Evolutionary conservation across 2,329 filamentous ascomycete genomes (phyloP), one percentile per base, ranked within the genome.

Genomic region (Epichloe sibirici): DNA sequence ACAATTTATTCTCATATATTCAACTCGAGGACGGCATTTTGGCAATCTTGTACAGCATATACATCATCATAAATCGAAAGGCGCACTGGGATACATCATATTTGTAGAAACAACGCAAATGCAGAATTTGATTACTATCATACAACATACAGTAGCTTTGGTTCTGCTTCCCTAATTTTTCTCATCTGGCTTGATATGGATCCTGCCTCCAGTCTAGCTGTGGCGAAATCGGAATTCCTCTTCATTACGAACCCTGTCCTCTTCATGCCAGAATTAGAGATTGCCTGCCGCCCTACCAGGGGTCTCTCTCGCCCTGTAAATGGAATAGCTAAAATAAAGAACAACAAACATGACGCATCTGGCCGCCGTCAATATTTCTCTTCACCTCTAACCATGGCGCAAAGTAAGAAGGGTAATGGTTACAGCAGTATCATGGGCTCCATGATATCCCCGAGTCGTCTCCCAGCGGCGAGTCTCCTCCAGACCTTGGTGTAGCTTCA

Each of bases 361-460:
- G 31, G 39, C 28, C 50, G 28, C 43, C 46, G 37, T 23, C 48
- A 49, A 43, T 39, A 44, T 52, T 54, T 39, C 31, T 37, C 25
- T 51, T 43, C 44, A 21, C 13, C 38, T 48, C 52, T 51, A 45
- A 34, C 34, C 42, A 51, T 51, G 31, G 11, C 48, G 31, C 48
- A 46, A 48, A 17, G 31, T 5, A 38, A 50, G 17, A 34, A 45
- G 21, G 21, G 5, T 31, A 45, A 31, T n/a, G n/a, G 15, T 31
- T 39, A 51, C 38, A 54, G 8, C 38, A 54, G 8, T 40, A 35
- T 59, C 56, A 54, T 60, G 52, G 56, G 54, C 58, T 57, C 55
- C 53, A 58, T 56, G 55, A 57, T 58, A 58, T 60, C 57, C 51
- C 57, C 51, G 56, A 61, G 56, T 56, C 56, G 7, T 35, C 40